Conservation (phyloP, 208 protist species). For the Trypanosoma caninum region DNA sequence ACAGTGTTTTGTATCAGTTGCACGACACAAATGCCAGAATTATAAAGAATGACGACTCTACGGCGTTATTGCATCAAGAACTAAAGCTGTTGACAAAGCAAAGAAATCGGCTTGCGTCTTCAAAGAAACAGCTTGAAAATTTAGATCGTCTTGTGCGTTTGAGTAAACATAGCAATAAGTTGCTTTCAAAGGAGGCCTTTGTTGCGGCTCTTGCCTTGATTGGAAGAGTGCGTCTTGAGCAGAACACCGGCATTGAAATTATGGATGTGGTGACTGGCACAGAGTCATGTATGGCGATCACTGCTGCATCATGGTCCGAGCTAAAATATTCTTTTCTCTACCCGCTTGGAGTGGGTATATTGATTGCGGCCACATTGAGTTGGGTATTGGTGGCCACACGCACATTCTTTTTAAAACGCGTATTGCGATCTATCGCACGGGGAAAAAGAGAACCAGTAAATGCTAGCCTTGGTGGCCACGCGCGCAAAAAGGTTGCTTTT, state of each 20-base stretch:
- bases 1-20: slow-evolving; percentile 14
- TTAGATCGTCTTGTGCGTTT: slow-evolving; percentile 10
- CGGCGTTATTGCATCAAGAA: slow-evolving; percentile 41
- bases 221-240: slow-evolving; percentile 40
- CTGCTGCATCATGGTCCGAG: slow-evolving; percentile 9
- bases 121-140: slow-evolving; percentile 12
- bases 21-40: slow-evolving; percentile 21
- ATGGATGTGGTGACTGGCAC: slow-evolving; percentile 6
- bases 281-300: slow-evolving; percentile 3
- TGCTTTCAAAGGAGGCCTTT: slow-evolving; percentile 28
- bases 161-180: background rate
- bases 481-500: background rate
- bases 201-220: slow-evolving; percentile 42
- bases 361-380: background rate
- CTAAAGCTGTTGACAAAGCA: slow-evolving; percentile 42
- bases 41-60: slow-evolving; percentile 59
- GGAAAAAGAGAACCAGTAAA: background rate
- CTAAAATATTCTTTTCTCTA: slow-evolving; percentile 6
- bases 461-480: background rate
- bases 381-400: slow-evolving; percentile 18
- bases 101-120: slow-evolving; percentile 27
- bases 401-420: slow-evolving; percentile 6
- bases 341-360: slow-evolving; percentile 3
- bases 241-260: slow-evolving; percentile 5
- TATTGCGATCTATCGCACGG: background rate